These are phyloP conservation scores for Coemansia sp. DNA, from an alignment of 192 early-diverging fungal genomes.

Conservation along the genomic window DNA sequence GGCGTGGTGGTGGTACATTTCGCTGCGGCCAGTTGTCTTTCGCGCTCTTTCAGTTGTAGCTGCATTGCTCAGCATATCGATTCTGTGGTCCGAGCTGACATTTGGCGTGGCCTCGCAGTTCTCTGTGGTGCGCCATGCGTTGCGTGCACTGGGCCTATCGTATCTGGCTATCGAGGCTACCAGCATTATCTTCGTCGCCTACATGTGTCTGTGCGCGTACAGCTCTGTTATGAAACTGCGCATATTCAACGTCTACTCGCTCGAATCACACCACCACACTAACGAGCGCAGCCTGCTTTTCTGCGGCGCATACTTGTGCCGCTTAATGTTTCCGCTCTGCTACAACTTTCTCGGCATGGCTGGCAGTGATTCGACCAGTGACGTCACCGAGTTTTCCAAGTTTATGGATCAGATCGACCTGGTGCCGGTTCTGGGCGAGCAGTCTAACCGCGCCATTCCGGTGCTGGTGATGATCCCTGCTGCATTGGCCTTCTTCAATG, in stretches of 20 bases:
- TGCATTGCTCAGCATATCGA: slow-evolving; percentile 61
- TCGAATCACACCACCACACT: slow-evolving; percentile 92
- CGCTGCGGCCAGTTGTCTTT: slow-evolving; percentile 64
- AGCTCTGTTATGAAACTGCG: slow-evolving; percentile 87
- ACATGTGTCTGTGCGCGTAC: slow-evolving; percentile 94
- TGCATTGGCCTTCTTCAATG: slow-evolving; percentile 71
- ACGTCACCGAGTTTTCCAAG: slow-evolving; percentile 57
- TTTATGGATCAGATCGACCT: slow-evolving; percentile 83
- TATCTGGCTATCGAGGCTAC: slow-evolving; percentile 65
- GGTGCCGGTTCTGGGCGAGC: slow-evolving; percentile 84
- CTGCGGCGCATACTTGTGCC: slow-evolving; percentile 88
- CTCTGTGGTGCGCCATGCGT: slow-evolving; percentile 69
- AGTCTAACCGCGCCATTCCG: slow-evolving; percentile 86
- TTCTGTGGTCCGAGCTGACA: slow-evolving; percentile 95
- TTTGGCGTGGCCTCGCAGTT: slow-evolving; percentile 73
- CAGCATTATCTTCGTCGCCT: slow-evolving; percentile 70
- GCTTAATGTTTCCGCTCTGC: slow-evolving; percentile 81
- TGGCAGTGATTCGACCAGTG: slow-evolving; percentile 39
- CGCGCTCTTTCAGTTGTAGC: slow-evolving; percentile 61
- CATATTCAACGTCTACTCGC: slow-evolving; percentile 82
- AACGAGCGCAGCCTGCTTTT: slow-evolving; percentile 89
- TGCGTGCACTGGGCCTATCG: slow-evolving; percentile 56
- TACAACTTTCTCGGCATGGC: slow-evolving; percentile 89
- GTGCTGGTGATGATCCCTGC: slow-evolving; percentile 81
- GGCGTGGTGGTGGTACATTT: slow-evolving; percentile 87